Evolutionary conservation across 2,329 filamentous ascomycete species (phyloP).

Genomic region (Chaetomium sp.): DNA sequence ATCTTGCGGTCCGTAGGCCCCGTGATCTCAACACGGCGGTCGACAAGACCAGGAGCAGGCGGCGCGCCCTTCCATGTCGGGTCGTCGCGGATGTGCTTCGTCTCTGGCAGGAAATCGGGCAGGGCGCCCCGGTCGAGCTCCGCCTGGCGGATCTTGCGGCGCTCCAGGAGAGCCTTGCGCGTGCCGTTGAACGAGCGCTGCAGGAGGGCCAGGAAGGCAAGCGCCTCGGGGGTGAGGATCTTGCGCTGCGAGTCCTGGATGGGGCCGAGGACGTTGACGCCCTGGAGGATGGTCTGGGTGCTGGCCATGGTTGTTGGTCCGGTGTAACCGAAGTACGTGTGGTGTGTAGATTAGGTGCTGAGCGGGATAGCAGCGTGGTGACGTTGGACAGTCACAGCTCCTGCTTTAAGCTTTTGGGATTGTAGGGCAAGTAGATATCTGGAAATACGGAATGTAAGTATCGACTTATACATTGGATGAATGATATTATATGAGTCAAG

Average conservation of each 20-base stretch:
- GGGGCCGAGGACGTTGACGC: conserved; percentile 77
- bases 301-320: conserved; percentile 55
- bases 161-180: conserved; percentile 82
- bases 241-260: conserved; percentile 75
- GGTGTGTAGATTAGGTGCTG: too few species aligned
- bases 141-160: conserved; percentile 77
- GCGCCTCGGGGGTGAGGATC: conserved; percentile 85
- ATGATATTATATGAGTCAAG: too few species aligned
- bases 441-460: too few species aligned
- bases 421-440: too few species aligned
- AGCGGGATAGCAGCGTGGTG: background rate
- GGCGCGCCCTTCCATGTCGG: conserved; percentile 87
- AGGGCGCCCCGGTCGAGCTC: conserved; percentile 86
- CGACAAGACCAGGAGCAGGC: conserved; percentile 85
- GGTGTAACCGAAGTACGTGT: too few species aligned
- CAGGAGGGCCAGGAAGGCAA: conserved; percentile 86
- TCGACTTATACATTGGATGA: too few species aligned
- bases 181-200: conserved; percentile 90
- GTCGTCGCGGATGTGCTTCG: conserved; percentile 89
- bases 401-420: too few species aligned
- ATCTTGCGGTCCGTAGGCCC: conserved; percentile 97
- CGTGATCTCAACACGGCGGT: conserved; percentile 94
- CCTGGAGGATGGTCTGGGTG: conserved; percentile 73
- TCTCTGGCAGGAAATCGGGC: conserved; percentile 93
- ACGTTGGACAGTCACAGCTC: too few species aligned